Percentiles rank a stretch among this genome's conserved stretches.
Conservation (phyloP, 2,329 filamentous ascomycete species). For the Chrysoporthe austroafricana region DNA sequence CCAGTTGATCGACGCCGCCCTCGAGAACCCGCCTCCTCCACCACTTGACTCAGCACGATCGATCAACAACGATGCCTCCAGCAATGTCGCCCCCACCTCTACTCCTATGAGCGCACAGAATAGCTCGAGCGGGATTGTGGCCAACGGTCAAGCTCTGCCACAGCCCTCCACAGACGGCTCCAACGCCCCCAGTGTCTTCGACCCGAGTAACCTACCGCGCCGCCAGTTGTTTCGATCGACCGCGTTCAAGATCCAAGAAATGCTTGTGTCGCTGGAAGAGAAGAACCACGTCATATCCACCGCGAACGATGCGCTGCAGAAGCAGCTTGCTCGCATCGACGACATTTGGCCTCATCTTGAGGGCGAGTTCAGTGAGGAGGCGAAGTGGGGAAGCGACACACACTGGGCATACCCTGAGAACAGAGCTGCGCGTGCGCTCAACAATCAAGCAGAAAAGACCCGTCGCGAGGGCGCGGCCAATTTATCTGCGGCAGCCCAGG, state of each 20-base stretch:
- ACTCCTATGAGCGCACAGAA: slow-evolving; percentile 55
- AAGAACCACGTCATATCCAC: slow-evolving; percentile 97
- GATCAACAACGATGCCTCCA: slow-evolving; percentile 50
- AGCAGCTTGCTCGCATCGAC: slow-evolving; percentile 82
- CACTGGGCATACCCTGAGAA: slow-evolving; percentile 97
- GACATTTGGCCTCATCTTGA: slow-evolving; percentile 86
- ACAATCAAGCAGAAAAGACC: slow-evolving; percentile 70
- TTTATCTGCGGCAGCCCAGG: slow-evolving; percentile 76
- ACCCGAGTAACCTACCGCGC: slow-evolving; percentile 63
- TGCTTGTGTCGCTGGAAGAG: slow-evolving; percentile 91
- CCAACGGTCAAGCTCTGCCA: slow-evolving; percentile 42
- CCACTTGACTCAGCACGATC: slow-evolving; percentile 42
- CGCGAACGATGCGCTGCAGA: slow-evolving; percentile 85
- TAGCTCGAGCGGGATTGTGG: slow-evolving; percentile 47
- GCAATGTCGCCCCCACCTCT: slow-evolving; percentile 47
- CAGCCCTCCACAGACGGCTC: slow-evolving; percentile 49
- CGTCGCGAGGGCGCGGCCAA: slow-evolving; percentile 78
- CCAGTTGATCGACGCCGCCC: slow-evolving; percentile 70
- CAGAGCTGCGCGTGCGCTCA: slow-evolving; percentile 64
- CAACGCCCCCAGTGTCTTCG: slow-evolving; percentile 51
- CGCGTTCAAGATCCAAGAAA: slow-evolving; percentile 76
- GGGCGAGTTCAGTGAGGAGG: slow-evolving; percentile 89
- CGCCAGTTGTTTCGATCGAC: slow-evolving; percentile 79
- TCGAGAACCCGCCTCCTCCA: slow-evolving; percentile 49
- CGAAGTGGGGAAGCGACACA: slow-evolving; percentile 84